A percentile compares a stretch with the other conserved stretches of the same genome.
phyloP scores from a whole-genome alignment of 352 stramenopile species.

The Phytophthora megakarya region DNA sequence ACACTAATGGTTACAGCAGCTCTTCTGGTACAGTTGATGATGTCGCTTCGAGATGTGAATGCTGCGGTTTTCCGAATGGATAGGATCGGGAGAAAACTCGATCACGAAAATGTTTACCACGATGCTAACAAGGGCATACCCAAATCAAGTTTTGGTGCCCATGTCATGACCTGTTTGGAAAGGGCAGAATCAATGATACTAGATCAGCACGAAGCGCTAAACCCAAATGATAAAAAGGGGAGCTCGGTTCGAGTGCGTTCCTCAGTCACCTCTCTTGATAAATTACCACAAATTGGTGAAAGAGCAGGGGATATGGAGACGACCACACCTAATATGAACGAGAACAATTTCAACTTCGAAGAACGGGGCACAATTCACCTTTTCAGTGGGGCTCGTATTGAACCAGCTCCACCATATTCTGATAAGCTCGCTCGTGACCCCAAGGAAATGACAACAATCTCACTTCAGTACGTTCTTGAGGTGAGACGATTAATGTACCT shows the following conservation, averaged over 20 bases:
- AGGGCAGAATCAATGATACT: conserved; percentile 14
- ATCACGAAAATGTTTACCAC: conserved; percentile 9
- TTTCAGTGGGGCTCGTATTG: conserved; percentile 4
- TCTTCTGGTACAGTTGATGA: conserved; percentile 5
- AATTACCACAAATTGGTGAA: too few relatives aligned
- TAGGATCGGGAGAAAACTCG: conserved; percentile 5
- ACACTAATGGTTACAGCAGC: conserved; percentile 24
- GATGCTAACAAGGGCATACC: neutral
- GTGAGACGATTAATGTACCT: conserved; percentile 30
- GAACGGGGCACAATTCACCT: neutral
- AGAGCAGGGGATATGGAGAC: neutral
- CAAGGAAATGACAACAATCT: conserved; percentile 1
- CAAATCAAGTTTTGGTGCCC: conserved; percentile 14
- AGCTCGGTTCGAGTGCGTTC: neutral
- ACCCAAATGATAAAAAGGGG: neutral
- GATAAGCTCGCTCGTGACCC: neutral
- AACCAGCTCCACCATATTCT: conserved; percentile 1
- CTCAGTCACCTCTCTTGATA: neutral
- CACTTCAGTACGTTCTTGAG: conserved; percentile 15
- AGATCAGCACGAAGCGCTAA: conserved; percentile 1
- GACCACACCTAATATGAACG: too few relatives aligned
- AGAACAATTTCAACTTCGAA: conserved; percentile 12
- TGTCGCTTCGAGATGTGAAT: conserved; percentile 30
- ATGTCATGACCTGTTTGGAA: conserved; percentile 11
- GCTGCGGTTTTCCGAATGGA: conserved; percentile 7